phyloP scores from a whole-genome alignment of 768 basidiomycete species.

The Multifurca ochricompacta region DNA sequence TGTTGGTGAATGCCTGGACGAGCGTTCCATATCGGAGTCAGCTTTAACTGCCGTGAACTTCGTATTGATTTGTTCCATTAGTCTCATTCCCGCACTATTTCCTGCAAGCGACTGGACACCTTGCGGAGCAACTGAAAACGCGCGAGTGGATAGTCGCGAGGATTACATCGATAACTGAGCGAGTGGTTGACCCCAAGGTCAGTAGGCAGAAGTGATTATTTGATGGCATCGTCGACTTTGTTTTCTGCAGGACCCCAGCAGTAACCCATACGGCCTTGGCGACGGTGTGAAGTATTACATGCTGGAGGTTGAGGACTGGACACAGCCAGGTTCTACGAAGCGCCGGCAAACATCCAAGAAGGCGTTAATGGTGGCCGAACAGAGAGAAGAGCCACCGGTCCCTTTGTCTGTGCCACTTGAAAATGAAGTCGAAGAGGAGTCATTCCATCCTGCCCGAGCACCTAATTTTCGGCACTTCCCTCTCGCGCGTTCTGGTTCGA shows the following conservation, averaged over 20 bases:
- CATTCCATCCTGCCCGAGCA: slow-evolving; percentile 55
- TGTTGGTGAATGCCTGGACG: neutral
- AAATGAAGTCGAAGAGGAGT: slow-evolving; percentile 67
- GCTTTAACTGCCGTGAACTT: neutral
- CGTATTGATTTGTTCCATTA: slow-evolving; percentile 32
- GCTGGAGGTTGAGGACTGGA: slow-evolving; percentile 93
- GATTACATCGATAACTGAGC: slow-evolving; percentile 82
- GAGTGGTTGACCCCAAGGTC: slow-evolving; percentile 75
- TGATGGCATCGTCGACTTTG: neutral
- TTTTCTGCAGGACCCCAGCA: slow-evolving; percentile 56
- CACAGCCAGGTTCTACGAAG: slow-evolving; percentile 60
- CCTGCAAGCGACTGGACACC: slow-evolving; percentile 75
- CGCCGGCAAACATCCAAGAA: slow-evolving; percentile 49
- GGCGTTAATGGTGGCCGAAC: slow-evolving; percentile 31
- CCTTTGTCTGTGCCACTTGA: slow-evolving; percentile 57
- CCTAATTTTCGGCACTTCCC: slow-evolving; percentile 66
- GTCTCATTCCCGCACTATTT: slow-evolving; percentile 98
- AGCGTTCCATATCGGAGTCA: neutral
- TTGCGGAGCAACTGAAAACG: slow-evolving; percentile 83
- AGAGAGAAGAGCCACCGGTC: slow-evolving; percentile 33
- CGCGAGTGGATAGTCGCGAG: slow-evolving; percentile 94
- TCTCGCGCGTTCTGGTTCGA: slow-evolving; percentile 46
- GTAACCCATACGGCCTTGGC: slow-evolving; percentile 83
- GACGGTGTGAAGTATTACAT: slow-evolving; percentile 90
- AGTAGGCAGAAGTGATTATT: slow-evolving; percentile 21